A percentile compares a stretch with the other conserved stretches of the same genome.
Evolutionary conservation across 441 rosid species (phyloP).

Genomic region (Omphalea diandra): DNA sequence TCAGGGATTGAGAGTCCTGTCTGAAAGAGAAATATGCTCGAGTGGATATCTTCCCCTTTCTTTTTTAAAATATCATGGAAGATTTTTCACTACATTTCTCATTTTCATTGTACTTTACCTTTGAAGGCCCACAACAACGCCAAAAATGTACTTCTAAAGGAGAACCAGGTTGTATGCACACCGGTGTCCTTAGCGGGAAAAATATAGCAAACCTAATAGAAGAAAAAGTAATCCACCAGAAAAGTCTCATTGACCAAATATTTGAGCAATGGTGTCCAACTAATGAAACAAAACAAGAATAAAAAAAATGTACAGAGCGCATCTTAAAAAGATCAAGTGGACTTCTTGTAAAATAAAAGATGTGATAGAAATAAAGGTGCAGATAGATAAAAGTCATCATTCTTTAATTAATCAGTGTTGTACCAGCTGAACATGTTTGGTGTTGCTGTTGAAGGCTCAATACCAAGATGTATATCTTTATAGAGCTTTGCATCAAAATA

Average conservation of each 20-base stretch:
- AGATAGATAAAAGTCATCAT: neutral
- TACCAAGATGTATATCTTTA: slow-evolving; percentile 94
- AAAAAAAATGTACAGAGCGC: neutral
- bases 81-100: neutral
- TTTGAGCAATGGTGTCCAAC: neutral
- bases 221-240: neutral
- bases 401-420: slow-evolving; percentile 14
- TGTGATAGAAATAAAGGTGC: neutral
- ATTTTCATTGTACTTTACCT: slow-evolving; percentile 42
- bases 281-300: neutral
- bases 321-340: neutral
- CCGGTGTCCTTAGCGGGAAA: slow-evolving; percentile 83
- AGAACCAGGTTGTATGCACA: slow-evolving; percentile 53
- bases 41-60: neutral
- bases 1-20: neutral
- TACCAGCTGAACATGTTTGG: slow-evolving; percentile 99
- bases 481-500: slow-evolving; percentile 85
- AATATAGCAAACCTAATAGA: slow-evolving; percentile 85
- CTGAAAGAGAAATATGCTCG: neutral
- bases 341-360: neutral
- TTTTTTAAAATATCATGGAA: neutral
- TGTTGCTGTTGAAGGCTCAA: slow-evolving; percentile 85
- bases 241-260: neutral
- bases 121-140: slow-evolving; percentile 80
- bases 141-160: slow-evolving; percentile 85